Evolutionary conservation across 2,329 filamentous ascomycete genomes (phyloP), one percentile per base, ranked within the genome.

Genomic region (Cyclaneusma minus): DNA sequence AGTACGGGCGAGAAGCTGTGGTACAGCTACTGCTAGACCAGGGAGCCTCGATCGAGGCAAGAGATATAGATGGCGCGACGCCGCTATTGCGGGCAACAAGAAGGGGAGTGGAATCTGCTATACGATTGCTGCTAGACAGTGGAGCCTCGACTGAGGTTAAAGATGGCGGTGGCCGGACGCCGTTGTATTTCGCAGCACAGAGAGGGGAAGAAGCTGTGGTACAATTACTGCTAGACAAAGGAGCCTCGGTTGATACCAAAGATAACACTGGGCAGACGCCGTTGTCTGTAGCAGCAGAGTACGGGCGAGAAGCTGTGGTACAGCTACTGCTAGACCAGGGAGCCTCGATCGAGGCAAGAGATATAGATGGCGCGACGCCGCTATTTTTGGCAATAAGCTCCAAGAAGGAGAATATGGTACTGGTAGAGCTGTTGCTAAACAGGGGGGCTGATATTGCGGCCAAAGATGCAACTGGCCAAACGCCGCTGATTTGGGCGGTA

Each of bases 331-430:
- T 27, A 11, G 25, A 16, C 16, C 25, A 21, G 8, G 12, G 21
- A 17, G 5, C 5, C 13, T 9, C 16, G 12, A 16, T 14, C 17
- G 10, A 9, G 17, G 12, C 10, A 21, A 11, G 15, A 20, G 16
- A 13, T 16, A 11, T 15, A 3, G 6, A 14, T 14, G 6, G 21
- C 11, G 25, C 19, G 11, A 29, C 31, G 2, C 33, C 44, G 1
- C 30, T 50, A 3, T 34, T 35, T 4, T 48, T 38, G 36, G 41
- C 46, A 13, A n/a, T n/a, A n/a, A n/a, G n/a, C n/a, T 33, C 29
- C 8, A 28, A 42, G 21, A 25, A 38, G 16, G 42, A 41, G 2
- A 21, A 40, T 11, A 22, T 33, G n/a, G 26, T 16, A 5, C 28
- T 47, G 6, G 29, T 40, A n/a, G 28, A 32, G 22, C 2, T 27